Conservation (phyloP, 2,329 filamentous ascomycete species). For the Penicillium sclerotigenum region DNA sequence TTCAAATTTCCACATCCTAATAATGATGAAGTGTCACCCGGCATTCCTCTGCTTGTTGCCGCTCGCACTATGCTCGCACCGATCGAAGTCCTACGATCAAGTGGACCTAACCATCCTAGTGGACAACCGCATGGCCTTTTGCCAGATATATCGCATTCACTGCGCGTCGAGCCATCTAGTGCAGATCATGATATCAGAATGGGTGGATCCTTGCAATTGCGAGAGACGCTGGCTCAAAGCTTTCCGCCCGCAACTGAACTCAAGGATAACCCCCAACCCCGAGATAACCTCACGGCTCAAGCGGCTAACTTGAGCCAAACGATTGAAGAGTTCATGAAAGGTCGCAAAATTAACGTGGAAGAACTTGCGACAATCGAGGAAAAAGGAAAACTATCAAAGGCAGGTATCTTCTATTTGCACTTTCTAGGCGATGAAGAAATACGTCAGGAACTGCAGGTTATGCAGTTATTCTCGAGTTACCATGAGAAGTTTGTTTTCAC, state of each 20-base stretch:
- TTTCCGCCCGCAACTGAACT: background rate
- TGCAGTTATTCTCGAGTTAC: slow-evolving; percentile 25
- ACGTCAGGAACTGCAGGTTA: slow-evolving; percentile 26
- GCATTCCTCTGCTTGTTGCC: slow-evolving; percentile 22
- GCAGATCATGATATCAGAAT: background rate
- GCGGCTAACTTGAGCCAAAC: background rate
- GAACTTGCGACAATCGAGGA: slow-evolving; percentile 25
- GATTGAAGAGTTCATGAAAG: slow-evolving; percentile 13
- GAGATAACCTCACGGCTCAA: background rate
- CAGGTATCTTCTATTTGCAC: slow-evolving; percentile 35
- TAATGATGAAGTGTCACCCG: background rate
- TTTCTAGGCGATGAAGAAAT: slow-evolving; percentile 24
- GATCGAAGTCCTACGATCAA: background rate
- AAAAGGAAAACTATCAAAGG: slow-evolving; percentile 11
- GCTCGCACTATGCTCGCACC: slow-evolving; percentile 14
- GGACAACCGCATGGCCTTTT: background rate
- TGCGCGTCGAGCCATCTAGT: background rate
- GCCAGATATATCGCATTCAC: background rate
- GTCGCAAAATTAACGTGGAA: slow-evolving; percentile 27
- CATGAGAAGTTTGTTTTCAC: slow-evolving; percentile 29
- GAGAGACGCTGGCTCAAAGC: background rate
- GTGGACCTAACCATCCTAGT: background rate
- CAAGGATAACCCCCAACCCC: background rate
- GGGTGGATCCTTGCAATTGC: background rate
- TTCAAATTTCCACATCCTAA: slow-evolving; percentile 21